Percentiles rank a stretch among this genome's conserved stretches.
Conservation (phyloP, 495 filamentous ascomycete genomes). For the Tuber magnatum region DNA sequence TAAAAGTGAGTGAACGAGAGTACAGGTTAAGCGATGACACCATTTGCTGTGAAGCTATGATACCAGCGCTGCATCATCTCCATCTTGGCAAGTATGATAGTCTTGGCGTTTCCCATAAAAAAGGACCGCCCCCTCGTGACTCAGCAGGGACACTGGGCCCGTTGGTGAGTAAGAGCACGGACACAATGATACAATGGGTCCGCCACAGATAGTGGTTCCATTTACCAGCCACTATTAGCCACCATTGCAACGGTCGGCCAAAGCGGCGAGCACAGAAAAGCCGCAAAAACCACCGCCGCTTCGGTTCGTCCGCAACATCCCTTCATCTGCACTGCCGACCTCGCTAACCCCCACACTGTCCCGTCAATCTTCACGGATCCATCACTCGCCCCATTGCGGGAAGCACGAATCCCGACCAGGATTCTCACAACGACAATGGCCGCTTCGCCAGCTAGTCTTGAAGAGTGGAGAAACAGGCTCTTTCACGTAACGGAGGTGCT, state of each 20-base stretch:
- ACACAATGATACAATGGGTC: not conserved
- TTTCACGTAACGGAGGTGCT: slow-evolving; percentile 73
- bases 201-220: not conserved
- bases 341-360: slow-evolving; percentile 37
- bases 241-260: slow-evolving; percentile 4
- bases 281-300: slow-evolving; percentile 32
- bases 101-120: not conserved
- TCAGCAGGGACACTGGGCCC: not conserved
- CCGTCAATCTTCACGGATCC: slow-evolving; percentile 30
- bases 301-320: slow-evolving; percentile 32
- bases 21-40: too few species aligned
- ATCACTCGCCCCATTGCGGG: slow-evolving; percentile 24
- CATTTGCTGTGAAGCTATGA: too few species aligned
- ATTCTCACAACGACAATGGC: slow-evolving; percentile 31
- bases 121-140: not conserved
- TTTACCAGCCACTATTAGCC: not conserved
- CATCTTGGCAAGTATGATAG: not conserved
- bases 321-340: slow-evolving; percentile 32
- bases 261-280: slow-evolving; percentile 33
- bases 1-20: too few species aligned
- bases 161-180: not conserved
- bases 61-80: not conserved
- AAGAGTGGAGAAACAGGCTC: slow-evolving; percentile 64
- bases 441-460: slow-evolving; percentile 43
- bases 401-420: slow-evolving; percentile 22